Percentiles rank a stretch among this genome's conserved stretches.
Evolutionary conservation across 192 early-diverging fungal species (phyloP).

Genomic region (Linnemannia hyalina): DNA sequence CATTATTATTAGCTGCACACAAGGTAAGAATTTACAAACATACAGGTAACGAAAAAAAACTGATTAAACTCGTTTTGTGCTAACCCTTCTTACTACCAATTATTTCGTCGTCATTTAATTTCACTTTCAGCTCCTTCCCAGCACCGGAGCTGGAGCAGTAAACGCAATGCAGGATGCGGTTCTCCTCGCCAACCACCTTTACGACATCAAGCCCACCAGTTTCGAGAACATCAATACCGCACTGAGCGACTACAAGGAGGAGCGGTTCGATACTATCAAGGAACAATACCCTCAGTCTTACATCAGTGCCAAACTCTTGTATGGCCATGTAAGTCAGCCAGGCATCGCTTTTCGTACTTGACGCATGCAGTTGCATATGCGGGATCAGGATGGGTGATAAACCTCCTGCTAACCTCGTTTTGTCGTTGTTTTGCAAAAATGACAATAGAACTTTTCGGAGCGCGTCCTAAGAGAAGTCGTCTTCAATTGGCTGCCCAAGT

Average conservation of each 20-base stretch:
- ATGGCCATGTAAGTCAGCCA: not conserved
- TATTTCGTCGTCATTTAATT: not conserved
- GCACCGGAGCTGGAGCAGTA: not conserved
- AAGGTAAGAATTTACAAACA: not conserved
- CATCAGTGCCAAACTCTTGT: too few relatives aligned
- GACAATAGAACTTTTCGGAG: too few relatives aligned
- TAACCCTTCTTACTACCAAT: not conserved
- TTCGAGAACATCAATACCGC: not conserved
- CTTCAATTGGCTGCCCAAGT: not conserved
- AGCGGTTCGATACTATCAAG: not conserved
- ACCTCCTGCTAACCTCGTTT: too few relatives aligned
- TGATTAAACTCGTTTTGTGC: too few relatives aligned
- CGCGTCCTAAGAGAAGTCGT: too few relatives aligned
- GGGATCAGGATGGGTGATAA: too few relatives aligned
- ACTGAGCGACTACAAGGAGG: not conserved
- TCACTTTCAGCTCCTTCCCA: not conserved
- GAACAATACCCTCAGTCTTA: too few relatives aligned
- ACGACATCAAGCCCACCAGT: not conserved
- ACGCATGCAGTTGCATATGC: too few relatives aligned
- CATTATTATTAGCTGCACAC: not conserved
- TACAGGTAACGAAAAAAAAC: too few relatives aligned
- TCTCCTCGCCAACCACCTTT: constrained; percentile 6
- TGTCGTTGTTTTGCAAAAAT: not conserved
- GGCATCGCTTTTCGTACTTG: too few relatives aligned
- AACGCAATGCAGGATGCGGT: constrained; percentile 12